Conservation (phyloP, 2,329 filamentous ascomycete species). For the Talaromyces islandicus region DNA sequence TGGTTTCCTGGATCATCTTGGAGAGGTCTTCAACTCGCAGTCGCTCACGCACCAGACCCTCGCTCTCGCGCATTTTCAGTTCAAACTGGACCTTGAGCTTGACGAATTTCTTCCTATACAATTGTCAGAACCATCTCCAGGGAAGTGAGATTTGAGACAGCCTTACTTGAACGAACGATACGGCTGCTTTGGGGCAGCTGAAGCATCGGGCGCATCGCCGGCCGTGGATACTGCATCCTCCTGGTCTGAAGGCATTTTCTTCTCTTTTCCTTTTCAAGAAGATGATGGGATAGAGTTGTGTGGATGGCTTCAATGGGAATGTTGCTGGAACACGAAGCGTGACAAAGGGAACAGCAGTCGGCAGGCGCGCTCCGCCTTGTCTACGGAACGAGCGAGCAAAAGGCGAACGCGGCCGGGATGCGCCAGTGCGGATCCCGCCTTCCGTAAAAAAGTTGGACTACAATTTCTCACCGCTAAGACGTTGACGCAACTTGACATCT, state of each 20-base stretch:
- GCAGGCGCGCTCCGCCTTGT: neutral
- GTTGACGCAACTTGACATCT: neutral
- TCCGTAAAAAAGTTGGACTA: neutral
- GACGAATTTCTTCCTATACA: conserved; percentile 72
- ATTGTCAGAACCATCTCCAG: neutral
- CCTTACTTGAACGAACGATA: conserved; percentile 63
- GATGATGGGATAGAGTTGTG: neutral
- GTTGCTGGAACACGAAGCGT: neutral
- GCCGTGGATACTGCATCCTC: conserved; percentile 21
- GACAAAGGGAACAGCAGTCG: neutral
- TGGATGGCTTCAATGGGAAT: neutral
- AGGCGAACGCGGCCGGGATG: neutral
- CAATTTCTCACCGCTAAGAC: neutral
- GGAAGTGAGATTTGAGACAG: neutral
- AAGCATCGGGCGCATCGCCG: conserved; percentile 27
- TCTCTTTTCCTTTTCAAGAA: neutral
- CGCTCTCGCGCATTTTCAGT: conserved; percentile 68
- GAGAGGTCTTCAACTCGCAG: conserved; percentile 74
- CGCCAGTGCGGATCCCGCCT: conserved; percentile 4
- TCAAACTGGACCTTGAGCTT: conserved; percentile 77
- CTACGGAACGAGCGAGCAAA: neutral
- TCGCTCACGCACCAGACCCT: conserved; percentile 64
- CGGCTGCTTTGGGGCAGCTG: conserved; percentile 40
- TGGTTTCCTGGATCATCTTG: conserved; percentile 79
- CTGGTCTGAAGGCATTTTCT: conserved; percentile 27